phyloP scores from a whole-genome alignment of 495 filamentous ascomycete species.

The Amorphotheca resinae region DNA sequence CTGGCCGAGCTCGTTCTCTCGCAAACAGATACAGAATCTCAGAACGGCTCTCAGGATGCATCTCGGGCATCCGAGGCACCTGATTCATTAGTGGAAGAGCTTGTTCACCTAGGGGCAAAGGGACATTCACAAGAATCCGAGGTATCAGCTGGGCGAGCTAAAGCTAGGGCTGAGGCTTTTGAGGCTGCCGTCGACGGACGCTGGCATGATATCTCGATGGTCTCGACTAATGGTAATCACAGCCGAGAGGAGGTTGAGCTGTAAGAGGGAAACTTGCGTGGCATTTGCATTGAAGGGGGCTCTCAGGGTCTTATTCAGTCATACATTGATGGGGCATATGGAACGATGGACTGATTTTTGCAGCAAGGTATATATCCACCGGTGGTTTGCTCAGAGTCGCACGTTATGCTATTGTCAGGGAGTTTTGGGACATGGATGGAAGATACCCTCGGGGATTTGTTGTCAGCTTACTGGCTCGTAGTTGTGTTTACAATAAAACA shows the following conservation, averaged over 20 bases:
- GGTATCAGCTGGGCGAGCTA: not conserved
- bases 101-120: conserved; percentile 3
- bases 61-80: not conserved
- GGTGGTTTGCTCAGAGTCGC: too few species aligned
- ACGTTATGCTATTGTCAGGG: too few species aligned
- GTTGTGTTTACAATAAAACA: too few species aligned
- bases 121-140: conserved; percentile 6
- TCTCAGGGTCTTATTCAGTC: too few species aligned
- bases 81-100: conserved; percentile 6
- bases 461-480: too few species aligned
- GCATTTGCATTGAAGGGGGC: too few species aligned
- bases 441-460: too few species aligned
- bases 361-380: too few species aligned
- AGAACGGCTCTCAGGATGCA: not conserved
- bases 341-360: too few species aligned
- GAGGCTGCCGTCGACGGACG: conserved; percentile 13
- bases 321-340: too few species aligned
- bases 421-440: too few species aligned
- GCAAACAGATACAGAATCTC: not conserved
- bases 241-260: conserved; percentile 37
- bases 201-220: conserved; percentile 33
- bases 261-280: conserved; percentile 17
- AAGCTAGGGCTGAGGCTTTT: conserved; percentile 4
- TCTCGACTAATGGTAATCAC: conserved; percentile 37
- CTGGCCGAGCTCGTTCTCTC: conserved; percentile 12